Evolutionary conservation across 2,329 filamentous ascomycete genomes (phyloP).

Genomic region (Talaromyces islandicus): DNA sequence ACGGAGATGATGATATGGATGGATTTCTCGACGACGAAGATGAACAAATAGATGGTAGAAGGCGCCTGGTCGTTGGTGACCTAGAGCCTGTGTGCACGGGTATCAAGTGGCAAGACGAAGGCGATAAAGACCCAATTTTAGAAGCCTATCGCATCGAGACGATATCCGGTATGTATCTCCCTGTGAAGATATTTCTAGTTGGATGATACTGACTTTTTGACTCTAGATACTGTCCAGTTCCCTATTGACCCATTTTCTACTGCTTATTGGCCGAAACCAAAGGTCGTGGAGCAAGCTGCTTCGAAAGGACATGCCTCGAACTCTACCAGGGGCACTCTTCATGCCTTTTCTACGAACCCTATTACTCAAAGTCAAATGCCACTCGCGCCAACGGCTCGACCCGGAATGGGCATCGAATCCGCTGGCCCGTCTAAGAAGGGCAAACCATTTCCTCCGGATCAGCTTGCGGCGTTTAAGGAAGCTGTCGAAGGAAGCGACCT

Average conservation of each 20-base stretch:
- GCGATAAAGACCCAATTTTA: slow-evolving; percentile 42
- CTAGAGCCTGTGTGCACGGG: slow-evolving; percentile 74
- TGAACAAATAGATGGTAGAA: slow-evolving; percentile 47
- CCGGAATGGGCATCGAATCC: neutral
- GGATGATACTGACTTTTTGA: slow-evolving; percentile 7
- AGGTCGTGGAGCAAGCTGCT: slow-evolving; percentile 18
- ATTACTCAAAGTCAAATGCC: slow-evolving; percentile 6
- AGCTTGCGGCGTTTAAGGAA: slow-evolving; percentile 62
- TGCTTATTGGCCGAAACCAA: slow-evolving; percentile 62
- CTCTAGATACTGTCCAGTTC: slow-evolving; percentile 40
- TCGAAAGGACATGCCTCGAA: slow-evolving; percentile 6
- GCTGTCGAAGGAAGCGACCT: slow-evolving; percentile 65
- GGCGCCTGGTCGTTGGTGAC: slow-evolving; percentile 56
- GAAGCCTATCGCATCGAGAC: slow-evolving; percentile 67
- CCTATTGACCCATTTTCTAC: slow-evolving; percentile 81
- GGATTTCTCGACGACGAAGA: slow-evolving; percentile 88
- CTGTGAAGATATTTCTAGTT: slow-evolving; percentile 12
- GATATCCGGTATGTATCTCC: slow-evolving; percentile 53
- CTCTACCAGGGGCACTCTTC: slow-evolving; percentile 14
- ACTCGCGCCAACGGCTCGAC: neutral
- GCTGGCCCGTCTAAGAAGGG: slow-evolving; percentile 21
- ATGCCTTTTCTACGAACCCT: slow-evolving; percentile 4
- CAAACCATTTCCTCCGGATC: slow-evolving; percentile 51
- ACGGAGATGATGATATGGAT: slow-evolving; percentile 78
- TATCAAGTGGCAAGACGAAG: slow-evolving; percentile 68